Conservation (phyloP, 2,329 filamentous ascomycete species). For the Fusarium verrucosum region DNA sequence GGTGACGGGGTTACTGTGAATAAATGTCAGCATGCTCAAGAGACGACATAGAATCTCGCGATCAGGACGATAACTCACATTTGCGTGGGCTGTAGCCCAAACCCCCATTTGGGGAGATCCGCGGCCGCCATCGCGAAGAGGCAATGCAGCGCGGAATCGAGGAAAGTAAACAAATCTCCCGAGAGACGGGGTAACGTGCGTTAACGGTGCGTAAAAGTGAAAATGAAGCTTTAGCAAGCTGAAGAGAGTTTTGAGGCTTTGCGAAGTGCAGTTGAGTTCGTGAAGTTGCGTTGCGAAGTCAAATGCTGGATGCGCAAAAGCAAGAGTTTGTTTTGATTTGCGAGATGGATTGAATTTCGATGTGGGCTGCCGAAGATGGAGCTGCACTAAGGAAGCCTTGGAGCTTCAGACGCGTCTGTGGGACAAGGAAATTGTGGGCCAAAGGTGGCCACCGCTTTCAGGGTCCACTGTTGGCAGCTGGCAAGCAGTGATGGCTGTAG, state of each 20-base stretch:
- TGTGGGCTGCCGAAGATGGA: constrained; percentile 18
- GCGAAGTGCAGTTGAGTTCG: constrained; percentile 1
- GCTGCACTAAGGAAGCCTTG: not conserved
- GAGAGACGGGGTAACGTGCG: constrained; percentile 32
- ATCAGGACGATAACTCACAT: constrained; percentile 26
- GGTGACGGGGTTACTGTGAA: constrained; percentile 36
- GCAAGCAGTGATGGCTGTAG: constrained; percentile 1
- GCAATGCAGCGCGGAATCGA: constrained; percentile 32
- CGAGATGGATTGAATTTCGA: constrained; percentile 14
- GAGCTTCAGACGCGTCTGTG: constrained; percentile 24
- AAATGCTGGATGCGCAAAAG: constrained; percentile 14
- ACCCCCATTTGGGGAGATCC: constrained; percentile 39
- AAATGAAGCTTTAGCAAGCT: constrained; percentile 25
- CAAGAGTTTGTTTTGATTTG: constrained; percentile 35
- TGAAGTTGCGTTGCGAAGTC: not conserved
- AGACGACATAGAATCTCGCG: not conserved
- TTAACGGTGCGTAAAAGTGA: not conserved
- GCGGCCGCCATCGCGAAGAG: constrained; percentile 41
- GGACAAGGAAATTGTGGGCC: constrained; percentile 10
- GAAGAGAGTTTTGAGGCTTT: not conserved
- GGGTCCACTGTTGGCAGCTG: constrained; percentile 14
- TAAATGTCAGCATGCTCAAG: constrained; percentile 27
- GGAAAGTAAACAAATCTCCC: constrained; percentile 44
- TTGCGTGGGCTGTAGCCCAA: constrained; percentile 34
- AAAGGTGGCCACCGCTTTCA: not conserved